A percentile compares a stretch with the other conserved stretches of the same genome.
These are phyloP conservation scores for Aegilops sharonensis DNA, from an alignment of 176 grass and related monocot genomes.

Conservation along the genomic window DNA sequence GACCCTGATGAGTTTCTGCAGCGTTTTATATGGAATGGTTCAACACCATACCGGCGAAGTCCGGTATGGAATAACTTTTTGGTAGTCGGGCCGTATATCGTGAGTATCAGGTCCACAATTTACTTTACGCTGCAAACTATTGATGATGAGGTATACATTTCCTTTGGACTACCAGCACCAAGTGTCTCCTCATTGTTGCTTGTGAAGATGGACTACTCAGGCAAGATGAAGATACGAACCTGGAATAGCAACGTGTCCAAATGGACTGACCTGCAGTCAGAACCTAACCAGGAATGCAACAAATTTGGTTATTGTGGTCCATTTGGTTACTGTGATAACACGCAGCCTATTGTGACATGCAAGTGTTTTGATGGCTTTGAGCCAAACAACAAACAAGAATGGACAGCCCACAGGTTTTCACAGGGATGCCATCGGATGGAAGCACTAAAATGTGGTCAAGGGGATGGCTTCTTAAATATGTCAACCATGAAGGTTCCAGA, in stretches of 20 bases:
- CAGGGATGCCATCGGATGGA: conserved; percentile 37
- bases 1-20: conserved; percentile 1
- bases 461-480: conserved; percentile 16
- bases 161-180: neutral
- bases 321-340: conserved; percentile 40
- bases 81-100: too few species aligned
- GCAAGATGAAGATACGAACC: neutral
- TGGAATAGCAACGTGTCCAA: conserved; percentile 5
- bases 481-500: conserved; percentile 38
- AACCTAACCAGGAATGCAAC: conserved; percentile 38
- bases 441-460: conserved; percentile 13
- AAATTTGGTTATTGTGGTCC: conserved; percentile 32
- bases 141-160: conserved; percentile 7
- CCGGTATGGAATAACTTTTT: conserved; percentile 29
- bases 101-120: neutral
- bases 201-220: conserved; percentile 21
- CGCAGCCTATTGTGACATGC: conserved; percentile 18
- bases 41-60: neutral
- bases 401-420: neutral
- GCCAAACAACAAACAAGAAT: conserved; percentile 14
- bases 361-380: conserved; percentile 43
- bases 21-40: conserved; percentile 19
- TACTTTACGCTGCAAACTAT: neutral
- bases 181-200: neutral
- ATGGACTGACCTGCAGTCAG: neutral